Evolutionary conservation across 805 yeast species (phyloP), one percentile per base, ranked within the genome.

Genomic region (Cyberlindnera saturnus): DNA sequence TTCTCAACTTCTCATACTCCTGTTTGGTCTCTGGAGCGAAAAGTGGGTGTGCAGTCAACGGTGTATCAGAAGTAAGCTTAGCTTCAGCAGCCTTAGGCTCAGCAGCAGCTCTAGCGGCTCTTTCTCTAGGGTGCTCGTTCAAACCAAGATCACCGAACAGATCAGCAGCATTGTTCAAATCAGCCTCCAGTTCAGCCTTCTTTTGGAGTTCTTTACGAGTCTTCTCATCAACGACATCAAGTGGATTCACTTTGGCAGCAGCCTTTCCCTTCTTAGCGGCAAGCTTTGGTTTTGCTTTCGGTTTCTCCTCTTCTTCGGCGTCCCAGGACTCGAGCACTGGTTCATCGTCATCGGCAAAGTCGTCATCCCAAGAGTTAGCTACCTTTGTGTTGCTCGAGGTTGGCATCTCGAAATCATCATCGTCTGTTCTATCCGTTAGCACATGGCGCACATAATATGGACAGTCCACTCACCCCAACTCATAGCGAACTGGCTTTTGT

Each of bases 281-380:
- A 9, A 56, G 46, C 45, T 56, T 52, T 46, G 64, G 58, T 34
- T 49, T 57, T 53, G 60, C 58, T 47, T 51, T 59, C 55, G 59
- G 60, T 47, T 66, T 70, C 43, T 73, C 77, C 40, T 74, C 81
- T 56, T 82, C 93, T 51, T 83, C 95, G 42, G 82, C 81, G 55
- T 91, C 98, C 97, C 97, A 91, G 11, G 95, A 85, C 40, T 77
- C 97, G 40, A 84, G 64, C 20, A 82, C 73, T n/a, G 86, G 82
- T 39, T 85, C 93, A 48, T 85, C 95, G 39, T 80, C 83, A 39
- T 75, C 74, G 41, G 62, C 84, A 45, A 67, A 65, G 49, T 81
- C 90, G 49, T 83, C 93, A 63, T 88, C 95, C 87, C 95, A 86
- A 32, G 86, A 78, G 39, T 78, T 82, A 45, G 80, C 74, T 30